Percentiles rank a stretch among this genome's conserved stretches.
phyloP scores from a whole-genome alignment of 2,329 filamentous ascomycete species.

The Tolypocladium cylindrosporum region DNA sequence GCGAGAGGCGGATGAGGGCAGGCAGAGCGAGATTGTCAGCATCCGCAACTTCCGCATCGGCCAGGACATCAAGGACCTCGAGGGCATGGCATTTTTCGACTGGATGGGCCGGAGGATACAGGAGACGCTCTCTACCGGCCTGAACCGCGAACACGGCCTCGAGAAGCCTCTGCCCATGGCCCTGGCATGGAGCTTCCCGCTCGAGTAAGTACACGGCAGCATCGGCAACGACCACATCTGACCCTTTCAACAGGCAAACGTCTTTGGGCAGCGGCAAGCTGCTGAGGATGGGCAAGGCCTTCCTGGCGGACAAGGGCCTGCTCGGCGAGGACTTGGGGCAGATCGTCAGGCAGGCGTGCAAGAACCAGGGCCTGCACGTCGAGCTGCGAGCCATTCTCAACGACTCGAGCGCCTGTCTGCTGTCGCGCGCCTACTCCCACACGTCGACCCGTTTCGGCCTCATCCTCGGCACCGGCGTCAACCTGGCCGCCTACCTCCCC shows the following conservation, averaged over 20 bases:
- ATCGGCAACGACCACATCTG: background rate
- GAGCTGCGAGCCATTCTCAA: slow-evolving; percentile 54
- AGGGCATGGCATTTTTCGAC: slow-evolving; percentile 53
- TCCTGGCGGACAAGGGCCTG: slow-evolving; percentile 47
- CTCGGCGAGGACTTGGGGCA: slow-evolving; percentile 50
- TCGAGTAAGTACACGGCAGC: slow-evolving; percentile 41
- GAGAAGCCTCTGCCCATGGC: slow-evolving; percentile 45
- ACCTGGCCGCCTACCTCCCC: slow-evolving; percentile 55
- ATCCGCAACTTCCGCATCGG: slow-evolving; percentile 48
- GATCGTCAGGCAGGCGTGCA: slow-evolving; percentile 46
- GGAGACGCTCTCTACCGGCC: slow-evolving; percentile 40
- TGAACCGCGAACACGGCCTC: slow-evolving; percentile 23
- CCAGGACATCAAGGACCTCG: slow-evolving; percentile 42
- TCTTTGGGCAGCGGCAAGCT: slow-evolving; percentile 50
- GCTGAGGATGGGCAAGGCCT: slow-evolving; percentile 56
- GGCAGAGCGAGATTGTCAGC: slow-evolving; percentile 41
- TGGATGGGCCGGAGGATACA: slow-evolving; percentile 56
- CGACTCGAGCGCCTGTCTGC: slow-evolving; percentile 55
- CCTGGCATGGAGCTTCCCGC: slow-evolving; percentile 60
- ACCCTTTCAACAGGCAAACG: slow-evolving; percentile 42
- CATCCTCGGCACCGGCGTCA: slow-evolving; percentile 58
- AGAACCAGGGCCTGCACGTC: slow-evolving; percentile 38
- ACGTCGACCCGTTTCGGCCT: slow-evolving; percentile 51
- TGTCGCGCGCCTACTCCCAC: slow-evolving; percentile 53
- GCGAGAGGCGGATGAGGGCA: slow-evolving; percentile 22